phyloP scores from a whole-genome alignment of 2,329 filamentous ascomycete genomes.

The Ceratocystis variospora region DNA sequence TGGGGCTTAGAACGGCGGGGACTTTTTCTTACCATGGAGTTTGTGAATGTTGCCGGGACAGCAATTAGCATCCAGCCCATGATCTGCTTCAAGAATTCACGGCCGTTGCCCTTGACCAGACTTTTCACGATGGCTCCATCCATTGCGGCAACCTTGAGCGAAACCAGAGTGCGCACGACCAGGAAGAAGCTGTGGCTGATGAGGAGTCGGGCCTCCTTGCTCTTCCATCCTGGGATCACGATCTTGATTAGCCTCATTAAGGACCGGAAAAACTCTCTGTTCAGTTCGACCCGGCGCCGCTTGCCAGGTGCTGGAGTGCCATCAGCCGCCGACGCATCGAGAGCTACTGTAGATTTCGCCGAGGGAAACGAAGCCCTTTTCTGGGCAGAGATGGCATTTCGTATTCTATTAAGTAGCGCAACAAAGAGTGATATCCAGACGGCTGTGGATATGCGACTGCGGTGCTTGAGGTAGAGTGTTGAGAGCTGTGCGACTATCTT shows the following conservation, averaged over 20 bases:
- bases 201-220: constrained; percentile 73
- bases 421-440: constrained; percentile 73
- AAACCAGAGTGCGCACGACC: constrained; percentile 79
- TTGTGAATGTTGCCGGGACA: constrained; percentile 91
- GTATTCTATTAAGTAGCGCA: constrained; percentile 72
- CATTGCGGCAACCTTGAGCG: constrained; percentile 88
- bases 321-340: constrained; percentile 25
- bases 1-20: background rate
- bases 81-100: constrained; percentile 74
- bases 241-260: constrained; percentile 68
- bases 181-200: constrained; percentile 89
- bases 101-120: constrained; percentile 78
- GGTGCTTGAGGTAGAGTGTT: constrained; percentile 61
- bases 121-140: constrained; percentile 88
- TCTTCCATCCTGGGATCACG: constrained; percentile 79
- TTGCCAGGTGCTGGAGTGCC: constrained; percentile 32
- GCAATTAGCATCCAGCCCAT: constrained; percentile 99
- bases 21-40: constrained; percentile 64
- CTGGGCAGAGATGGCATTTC: constrained; percentile 83
- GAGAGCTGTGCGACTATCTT: constrained; percentile 53
- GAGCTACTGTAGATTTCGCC: constrained; percentile 43
- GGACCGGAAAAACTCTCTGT: constrained; percentile 66
- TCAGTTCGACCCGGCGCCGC: constrained; percentile 72
- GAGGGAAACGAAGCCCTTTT: constrained; percentile 62
- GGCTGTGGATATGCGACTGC: constrained; percentile 66